Conservation (phyloP, 768 basidiomycete genomes). For the Agrocybe praecox region DNA sequence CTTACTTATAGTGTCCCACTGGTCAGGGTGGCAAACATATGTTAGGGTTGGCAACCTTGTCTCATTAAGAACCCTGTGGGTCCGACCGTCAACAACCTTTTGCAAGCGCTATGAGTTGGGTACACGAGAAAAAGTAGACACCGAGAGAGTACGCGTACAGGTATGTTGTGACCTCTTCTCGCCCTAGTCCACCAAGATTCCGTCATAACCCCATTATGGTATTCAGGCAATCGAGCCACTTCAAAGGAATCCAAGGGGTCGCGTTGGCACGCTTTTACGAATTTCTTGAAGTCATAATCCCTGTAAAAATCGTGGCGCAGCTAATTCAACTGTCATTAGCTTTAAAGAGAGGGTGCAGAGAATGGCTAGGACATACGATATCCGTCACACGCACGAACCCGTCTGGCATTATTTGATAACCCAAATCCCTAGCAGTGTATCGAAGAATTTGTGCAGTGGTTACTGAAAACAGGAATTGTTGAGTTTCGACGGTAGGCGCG, state of each 20-base stretch:
- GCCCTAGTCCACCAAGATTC: slow-evolving; percentile 29
- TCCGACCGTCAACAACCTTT: slow-evolving; percentile 16
- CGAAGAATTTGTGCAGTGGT: slow-evolving; percentile 19
- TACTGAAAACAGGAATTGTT: slow-evolving; percentile 8
- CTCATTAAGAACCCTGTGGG: slow-evolving; percentile 19
- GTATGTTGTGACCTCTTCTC: slow-evolving; percentile 20
- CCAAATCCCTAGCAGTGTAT: slow-evolving; percentile 17
- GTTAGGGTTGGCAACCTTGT: slow-evolving; percentile 13
- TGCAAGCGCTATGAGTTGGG: not conserved
- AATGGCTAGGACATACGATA: slow-evolving; percentile 52
- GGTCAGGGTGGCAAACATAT: slow-evolving; percentile 12
- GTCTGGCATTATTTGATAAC: slow-evolving; percentile 44
- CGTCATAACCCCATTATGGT: slow-evolving; percentile 13
- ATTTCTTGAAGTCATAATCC: slow-evolving; percentile 5
- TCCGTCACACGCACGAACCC: slow-evolving; percentile 76
- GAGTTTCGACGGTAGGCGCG: not conserved
- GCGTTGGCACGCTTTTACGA: slow-evolving; percentile 15
- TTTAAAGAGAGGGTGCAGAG: not conserved
- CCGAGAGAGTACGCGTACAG: slow-evolving; percentile 7
- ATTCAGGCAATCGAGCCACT: slow-evolving; percentile 23
- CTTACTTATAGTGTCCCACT: slow-evolving; percentile 24
- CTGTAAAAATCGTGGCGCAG: slow-evolving; percentile 11
- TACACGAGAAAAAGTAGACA: not conserved
- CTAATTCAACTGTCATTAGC: not conserved
- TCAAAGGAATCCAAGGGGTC: slow-evolving; percentile 25